Conservation (phyloP, 108 stramenopile genomes). For the Skeletonema costatum region DNA sequence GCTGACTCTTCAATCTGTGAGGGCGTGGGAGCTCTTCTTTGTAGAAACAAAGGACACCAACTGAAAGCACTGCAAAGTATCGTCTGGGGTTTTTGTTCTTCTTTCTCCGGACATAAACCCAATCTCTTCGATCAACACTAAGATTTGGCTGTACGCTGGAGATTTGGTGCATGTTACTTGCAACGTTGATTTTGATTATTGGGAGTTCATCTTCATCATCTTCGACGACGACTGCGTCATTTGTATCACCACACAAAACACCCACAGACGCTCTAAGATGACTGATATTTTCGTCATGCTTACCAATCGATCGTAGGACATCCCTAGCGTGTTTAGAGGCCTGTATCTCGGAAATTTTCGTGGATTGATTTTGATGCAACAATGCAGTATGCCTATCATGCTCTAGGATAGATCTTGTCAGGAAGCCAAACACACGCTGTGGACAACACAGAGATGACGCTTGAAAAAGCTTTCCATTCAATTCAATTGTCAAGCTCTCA, state of each 20-base stretch:
- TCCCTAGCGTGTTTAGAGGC: not conserved
- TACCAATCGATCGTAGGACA: not conserved
- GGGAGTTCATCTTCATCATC: not conserved
- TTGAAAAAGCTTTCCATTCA: not conserved
- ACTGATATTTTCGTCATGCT: not conserved
- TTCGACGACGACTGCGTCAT: not conserved
- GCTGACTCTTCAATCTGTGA: not conserved
- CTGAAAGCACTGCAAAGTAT: conserved; percentile 1
- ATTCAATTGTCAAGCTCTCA: not conserved
- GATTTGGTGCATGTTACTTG: not conserved
- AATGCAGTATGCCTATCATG: not conserved
- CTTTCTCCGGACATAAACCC: not conserved
- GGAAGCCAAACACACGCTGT: not conserved
- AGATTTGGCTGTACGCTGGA: not conserved
- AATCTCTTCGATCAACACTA: not conserved
- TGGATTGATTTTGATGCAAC: not conserved
- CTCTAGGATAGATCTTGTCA: not conserved
- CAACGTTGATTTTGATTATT: not conserved
- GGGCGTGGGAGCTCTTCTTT: not conserved
- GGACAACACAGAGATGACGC: not conserved
- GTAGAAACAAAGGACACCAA: not conserved
- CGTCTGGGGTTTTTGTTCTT: not conserved
- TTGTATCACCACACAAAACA: not conserved
- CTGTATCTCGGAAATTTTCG: not conserved
- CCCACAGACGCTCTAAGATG: not conserved